A percentile compares a stretch with the other conserved stretches of the same genome.
These are phyloP conservation scores for Claviceps africana DNA, from an alignment of 2,329 filamentous ascomycete species.

Conservation along the genomic window DNA sequence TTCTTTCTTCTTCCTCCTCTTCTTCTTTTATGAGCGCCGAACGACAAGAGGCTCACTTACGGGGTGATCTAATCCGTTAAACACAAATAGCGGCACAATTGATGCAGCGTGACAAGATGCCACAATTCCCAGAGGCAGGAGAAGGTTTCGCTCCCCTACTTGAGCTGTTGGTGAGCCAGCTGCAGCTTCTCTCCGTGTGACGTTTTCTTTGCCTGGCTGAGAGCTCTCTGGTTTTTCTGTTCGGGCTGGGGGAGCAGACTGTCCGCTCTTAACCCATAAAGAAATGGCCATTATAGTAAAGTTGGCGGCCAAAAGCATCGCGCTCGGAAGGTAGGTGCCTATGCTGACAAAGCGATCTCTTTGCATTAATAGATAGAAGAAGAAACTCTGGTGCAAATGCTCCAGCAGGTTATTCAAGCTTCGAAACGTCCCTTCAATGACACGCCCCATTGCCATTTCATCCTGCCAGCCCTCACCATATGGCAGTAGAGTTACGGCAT, in stretches of 20 bases:
- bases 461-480: constrained; percentile 91
- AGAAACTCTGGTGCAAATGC: constrained; percentile 96
- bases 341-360: constrained; percentile 92
- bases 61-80: constrained; percentile 56
- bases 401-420: constrained; percentile 94
- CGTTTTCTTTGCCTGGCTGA: not conserved
- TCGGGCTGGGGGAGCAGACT: constrained; percentile 13
- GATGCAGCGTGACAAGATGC: constrained; percentile 61
- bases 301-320: constrained; percentile 91
- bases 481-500: constrained; percentile 85
- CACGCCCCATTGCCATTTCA: constrained; percentile 86
- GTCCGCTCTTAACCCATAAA: constrained; percentile 83
- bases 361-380: constrained; percentile 94
- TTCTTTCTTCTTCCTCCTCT: not conserved
- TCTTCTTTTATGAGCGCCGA: not conserved
- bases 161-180: not conserved
- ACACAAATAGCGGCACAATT: constrained; percentile 68
- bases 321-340: constrained; percentile 88
- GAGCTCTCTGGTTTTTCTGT: not conserved
- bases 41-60: constrained; percentile 32
- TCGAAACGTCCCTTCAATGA: constrained; percentile 79
- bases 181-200: constrained; percentile 19
- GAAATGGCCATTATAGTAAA: constrained; percentile 93
- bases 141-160: constrained; percentile 48
- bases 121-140: constrained; percentile 62